A percentile compares a stretch with the other conserved stretches of the same genome.
These are phyloP conservation scores for Termitomyces sp. DNA, from an alignment of 768 basidiomycete species.

Conservation along the genomic window DNA sequence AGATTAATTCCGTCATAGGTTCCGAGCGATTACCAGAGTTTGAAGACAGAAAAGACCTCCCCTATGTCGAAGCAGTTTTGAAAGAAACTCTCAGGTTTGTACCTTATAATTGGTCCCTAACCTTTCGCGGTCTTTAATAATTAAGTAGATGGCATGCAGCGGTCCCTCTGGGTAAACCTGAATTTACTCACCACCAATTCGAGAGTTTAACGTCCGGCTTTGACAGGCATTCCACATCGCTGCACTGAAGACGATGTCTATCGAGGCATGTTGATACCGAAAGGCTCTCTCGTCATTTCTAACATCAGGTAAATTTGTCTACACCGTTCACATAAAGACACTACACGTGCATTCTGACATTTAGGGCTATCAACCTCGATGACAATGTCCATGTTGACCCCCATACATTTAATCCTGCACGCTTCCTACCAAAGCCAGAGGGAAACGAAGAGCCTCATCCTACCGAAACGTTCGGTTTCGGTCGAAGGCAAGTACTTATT, in stretches of 20 bases:
- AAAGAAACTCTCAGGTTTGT: conserved; percentile 22
- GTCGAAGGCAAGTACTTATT: not conserved
- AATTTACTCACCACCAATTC: not conserved
- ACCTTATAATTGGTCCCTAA: not conserved
- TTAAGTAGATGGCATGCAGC: conserved; percentile 1
- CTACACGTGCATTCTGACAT: not conserved
- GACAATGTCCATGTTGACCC: conserved; percentile 33
- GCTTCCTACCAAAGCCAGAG: conserved; percentile 27
- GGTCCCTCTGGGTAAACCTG: not conserved
- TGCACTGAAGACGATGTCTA: conserved; percentile 27
- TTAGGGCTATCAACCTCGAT: conserved; percentile 35
- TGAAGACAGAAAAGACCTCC: conserved; percentile 14
- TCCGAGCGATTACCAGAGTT: conserved; percentile 30
- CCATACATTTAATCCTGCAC: conserved; percentile 33
- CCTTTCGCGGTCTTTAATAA: too few relatives aligned
- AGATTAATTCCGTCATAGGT: conserved; percentile 38
- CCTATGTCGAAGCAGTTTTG: conserved; percentile 23
- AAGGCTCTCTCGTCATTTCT: conserved; percentile 21
- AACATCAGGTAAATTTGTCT: conserved; percentile 14
- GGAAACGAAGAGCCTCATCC: conserved; percentile 11
- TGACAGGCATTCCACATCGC: conserved; percentile 26
- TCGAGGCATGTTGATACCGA: conserved; percentile 32
- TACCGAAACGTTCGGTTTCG: conserved; percentile 18
- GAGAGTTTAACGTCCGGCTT: not conserved
- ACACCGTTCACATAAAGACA: not conserved